Conservation (phyloP, 768 basidiomycete species). For the Strobilomyces confusus region DNA sequence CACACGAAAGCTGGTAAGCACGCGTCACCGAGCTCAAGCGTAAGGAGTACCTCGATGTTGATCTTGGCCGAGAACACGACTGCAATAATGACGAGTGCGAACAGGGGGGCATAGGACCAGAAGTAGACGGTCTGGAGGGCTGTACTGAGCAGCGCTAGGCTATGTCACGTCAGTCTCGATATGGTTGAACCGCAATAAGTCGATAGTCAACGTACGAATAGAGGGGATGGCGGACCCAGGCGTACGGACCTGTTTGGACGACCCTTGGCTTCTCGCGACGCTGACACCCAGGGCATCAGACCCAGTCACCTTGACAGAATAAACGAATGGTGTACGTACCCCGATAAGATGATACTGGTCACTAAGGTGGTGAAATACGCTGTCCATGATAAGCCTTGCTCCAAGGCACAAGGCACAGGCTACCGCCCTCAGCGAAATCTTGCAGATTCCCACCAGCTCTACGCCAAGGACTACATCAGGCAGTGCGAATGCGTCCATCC, state of each 20-base stretch:
- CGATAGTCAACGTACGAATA: not conserved
- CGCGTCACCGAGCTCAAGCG: no score
- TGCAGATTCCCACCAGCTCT: not conserved
- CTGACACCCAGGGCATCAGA: not conserved
- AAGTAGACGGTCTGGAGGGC: not conserved
- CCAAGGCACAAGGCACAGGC: not conserved
- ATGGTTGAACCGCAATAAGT: not conserved
- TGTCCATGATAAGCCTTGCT: not conserved
- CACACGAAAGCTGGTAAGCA: not conserved
- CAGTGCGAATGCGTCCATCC: constrained; percentile 2
- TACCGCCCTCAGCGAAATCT: not conserved
- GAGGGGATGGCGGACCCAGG: constrained; percentile 12
- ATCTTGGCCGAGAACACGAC: not conserved
- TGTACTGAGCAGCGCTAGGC: not conserved
- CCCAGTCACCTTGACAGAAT: not conserved
- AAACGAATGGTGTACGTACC: not conserved
- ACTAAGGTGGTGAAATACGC: not conserved
- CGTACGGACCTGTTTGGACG: constrained; percentile 13
- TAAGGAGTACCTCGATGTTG: no score
- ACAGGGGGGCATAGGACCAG: not conserved
- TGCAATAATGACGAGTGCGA: not conserved
- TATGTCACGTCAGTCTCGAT: not conserved
- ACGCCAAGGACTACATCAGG: not conserved
- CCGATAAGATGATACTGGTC: constrained; percentile 4
- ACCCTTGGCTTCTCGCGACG: constrained; percentile 1